Evolutionary conservation across 1,139 yeast genomes (phyloP).

Genomic region (Pichia sp.): DNA sequence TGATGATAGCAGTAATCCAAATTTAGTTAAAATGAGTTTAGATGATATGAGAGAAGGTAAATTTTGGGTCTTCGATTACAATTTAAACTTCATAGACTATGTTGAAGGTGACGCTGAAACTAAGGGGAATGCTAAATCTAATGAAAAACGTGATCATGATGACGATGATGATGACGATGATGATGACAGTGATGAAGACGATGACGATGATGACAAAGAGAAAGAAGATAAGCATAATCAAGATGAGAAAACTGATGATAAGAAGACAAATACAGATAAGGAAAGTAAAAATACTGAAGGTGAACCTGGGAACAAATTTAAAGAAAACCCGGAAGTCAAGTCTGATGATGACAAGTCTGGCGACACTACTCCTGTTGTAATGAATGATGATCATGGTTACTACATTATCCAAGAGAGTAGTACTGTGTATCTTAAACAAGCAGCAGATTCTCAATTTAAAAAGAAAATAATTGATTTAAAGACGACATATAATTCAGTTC

Average conservation of each 20-base stretch:
- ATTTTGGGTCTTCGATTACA: slow-evolving; percentile 11
- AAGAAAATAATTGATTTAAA: slow-evolving; percentile 18
- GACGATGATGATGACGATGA: neutral
- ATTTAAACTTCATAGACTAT: slow-evolving; percentile 13
- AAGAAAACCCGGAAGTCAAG: too few species aligned
- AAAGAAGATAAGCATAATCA: slow-evolving; percentile 1
- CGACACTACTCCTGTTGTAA: neutral
- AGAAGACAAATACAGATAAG: neutral
- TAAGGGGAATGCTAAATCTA: too few species aligned
- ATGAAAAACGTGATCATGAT: slow-evolving; percentile 1
- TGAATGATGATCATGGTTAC: slow-evolving; percentile 26
- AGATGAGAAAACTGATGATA: slow-evolving; percentile 4
- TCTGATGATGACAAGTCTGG: slow-evolving; percentile 3
- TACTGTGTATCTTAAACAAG: slow-evolving; percentile 20
- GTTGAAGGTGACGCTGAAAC: neutral
- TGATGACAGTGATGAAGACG: neutral
- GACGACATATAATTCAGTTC: slow-evolving; percentile 16
- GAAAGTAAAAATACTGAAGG: slow-evolving; percentile 5
- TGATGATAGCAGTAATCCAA: neutral
- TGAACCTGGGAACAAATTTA: slow-evolving; percentile 4
- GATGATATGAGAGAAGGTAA: slow-evolving; percentile 14
- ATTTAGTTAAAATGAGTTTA: slow-evolving; percentile 10
- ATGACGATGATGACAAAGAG: neutral
- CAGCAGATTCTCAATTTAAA: slow-evolving; percentile 20
- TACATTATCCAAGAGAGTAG: slow-evolving; percentile 18